A percentile compares a stretch with the other conserved stretches of the same genome.
Conservation (phyloP, 1,139 yeast species). For the Blastobotrys ciferrii region DNA sequence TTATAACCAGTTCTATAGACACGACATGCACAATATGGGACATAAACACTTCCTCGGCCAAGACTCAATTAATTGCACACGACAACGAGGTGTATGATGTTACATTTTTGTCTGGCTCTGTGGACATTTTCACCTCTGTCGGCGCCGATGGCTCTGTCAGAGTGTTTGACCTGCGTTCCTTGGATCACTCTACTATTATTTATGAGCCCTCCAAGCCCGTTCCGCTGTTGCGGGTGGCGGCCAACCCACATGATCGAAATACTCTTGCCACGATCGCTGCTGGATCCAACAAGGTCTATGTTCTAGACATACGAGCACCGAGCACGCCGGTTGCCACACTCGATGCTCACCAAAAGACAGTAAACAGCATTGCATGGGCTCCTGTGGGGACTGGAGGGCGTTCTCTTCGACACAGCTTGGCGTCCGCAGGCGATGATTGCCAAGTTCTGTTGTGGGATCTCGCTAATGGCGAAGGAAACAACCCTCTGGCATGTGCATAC, state of each 20-base stretch:
- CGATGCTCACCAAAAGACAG: conserved; percentile 63
- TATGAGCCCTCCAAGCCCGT: conserved; percentile 65
- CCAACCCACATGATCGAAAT: conserved; percentile 77
- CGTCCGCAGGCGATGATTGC: conserved; percentile 88
- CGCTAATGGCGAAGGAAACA: conserved; percentile 27
- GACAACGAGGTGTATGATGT: conserved; percentile 95
- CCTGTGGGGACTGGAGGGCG: conserved; percentile 43
- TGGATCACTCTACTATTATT: conserved; percentile 92
- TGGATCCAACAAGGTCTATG: conserved; percentile 61
- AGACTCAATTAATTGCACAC: conserved; percentile 93
- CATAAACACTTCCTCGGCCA: conserved; percentile 68
- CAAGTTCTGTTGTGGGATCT: conserved; percentile 88
- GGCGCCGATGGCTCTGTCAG: conserved; percentile 96
- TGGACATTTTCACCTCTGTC: conserved; percentile 83
- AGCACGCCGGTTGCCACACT: conserved; percentile 73
- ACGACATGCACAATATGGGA: conserved; percentile 99
- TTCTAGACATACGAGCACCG: conserved; percentile 85
- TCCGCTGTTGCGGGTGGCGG: conserved; percentile 71
- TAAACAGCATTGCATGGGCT: conserved; percentile 82
- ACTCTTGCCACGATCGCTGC: conserved; percentile 80
- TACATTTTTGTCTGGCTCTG: conserved; percentile 70
- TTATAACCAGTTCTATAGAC: conserved; percentile 86
- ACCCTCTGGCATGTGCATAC: conserved; percentile 51
- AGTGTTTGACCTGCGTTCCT: conserved; percentile 80
- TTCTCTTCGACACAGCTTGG: conserved; percentile 49